A percentile compares a stretch with the other conserved stretches of the same genome.
phyloP scores from a whole-genome alignment of 371 early-diverging fungal genomes.

The Coemansia sp. region DNA sequence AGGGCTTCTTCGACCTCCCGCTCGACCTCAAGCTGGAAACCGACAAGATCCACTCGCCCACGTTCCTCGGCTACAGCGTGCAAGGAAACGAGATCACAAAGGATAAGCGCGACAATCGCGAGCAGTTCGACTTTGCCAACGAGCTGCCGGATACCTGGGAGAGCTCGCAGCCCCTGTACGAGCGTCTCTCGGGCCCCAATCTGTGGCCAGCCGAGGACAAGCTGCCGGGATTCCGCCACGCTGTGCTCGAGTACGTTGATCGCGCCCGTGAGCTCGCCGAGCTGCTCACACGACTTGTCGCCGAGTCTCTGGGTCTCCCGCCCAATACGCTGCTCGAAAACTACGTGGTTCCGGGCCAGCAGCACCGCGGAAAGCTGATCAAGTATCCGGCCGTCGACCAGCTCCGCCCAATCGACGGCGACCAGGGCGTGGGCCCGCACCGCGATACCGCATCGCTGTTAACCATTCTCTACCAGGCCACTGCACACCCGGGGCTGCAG shows the following conservation, averaged over 20 bases:
- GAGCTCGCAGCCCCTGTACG: conserved; percentile 49
- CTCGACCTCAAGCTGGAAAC: conserved; percentile 60
- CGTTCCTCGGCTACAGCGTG: conserved; percentile 62
- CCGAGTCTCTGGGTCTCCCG: conserved; percentile 53
- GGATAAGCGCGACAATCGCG: conserved; percentile 57
- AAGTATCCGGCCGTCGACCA: conserved; percentile 45
- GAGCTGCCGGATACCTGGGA: conserved; percentile 50
- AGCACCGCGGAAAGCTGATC: conserved; percentile 54
- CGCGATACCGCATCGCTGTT: conserved; percentile 56
- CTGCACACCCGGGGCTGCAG: conserved; percentile 60
- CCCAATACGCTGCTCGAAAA: conserved; percentile 48
- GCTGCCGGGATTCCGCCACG: conserved; percentile 53
- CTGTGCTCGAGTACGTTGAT: conserved; percentile 50
- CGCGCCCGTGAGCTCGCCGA: conserved; percentile 54
- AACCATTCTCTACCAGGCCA: conserved; percentile 60
- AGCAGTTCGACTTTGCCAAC: conserved; percentile 62
- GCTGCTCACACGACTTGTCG: conserved; percentile 53
- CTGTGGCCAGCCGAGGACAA: conserved; percentile 50
- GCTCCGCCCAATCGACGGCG: conserved; percentile 46
- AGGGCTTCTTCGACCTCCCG: conserved; percentile 58
- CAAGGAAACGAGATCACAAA: conserved; percentile 58
- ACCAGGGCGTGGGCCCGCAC: conserved; percentile 59
- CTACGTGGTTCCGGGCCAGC: conserved; percentile 55
- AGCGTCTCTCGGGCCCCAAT: conserved; percentile 51
- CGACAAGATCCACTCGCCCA: conserved; percentile 58